phyloP scores from a whole-genome alignment of 1,284 basidiomycete genomes.

The Moesziomyces parantarcticus region DNA sequence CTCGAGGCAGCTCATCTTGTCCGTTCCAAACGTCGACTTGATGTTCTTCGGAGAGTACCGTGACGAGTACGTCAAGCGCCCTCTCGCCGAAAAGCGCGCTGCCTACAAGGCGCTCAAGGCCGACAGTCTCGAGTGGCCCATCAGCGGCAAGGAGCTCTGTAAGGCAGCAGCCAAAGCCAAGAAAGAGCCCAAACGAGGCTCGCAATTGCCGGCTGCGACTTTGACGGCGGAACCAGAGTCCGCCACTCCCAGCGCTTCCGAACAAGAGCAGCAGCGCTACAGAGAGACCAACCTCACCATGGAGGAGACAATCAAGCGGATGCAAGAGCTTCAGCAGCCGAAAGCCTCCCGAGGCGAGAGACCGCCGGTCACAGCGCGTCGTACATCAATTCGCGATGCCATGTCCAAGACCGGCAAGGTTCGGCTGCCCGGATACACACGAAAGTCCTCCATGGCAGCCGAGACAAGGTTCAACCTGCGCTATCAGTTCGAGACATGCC shows the following conservation, averaged over 20 bases:
- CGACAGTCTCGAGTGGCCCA: conserved; percentile 53
- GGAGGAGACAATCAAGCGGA: conserved; percentile 48
- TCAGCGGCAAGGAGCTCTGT: conserved; percentile 14
- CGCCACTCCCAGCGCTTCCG: too few species aligned
- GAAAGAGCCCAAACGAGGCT: background rate
- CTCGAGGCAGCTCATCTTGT: conserved; percentile 38
- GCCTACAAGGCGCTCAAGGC: conserved; percentile 55
- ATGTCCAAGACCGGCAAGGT: conserved; percentile 38
- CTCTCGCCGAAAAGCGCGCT: conserved; percentile 37
- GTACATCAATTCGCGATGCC: conserved; percentile 26
- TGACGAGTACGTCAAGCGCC: conserved; percentile 53
- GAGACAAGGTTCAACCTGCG: conserved; percentile 40
- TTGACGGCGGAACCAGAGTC: background rate
- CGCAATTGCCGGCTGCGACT: background rate
- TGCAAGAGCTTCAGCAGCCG: conserved; percentile 32
- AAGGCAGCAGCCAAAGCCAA: conserved; percentile 5
- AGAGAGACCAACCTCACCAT: conserved; percentile 41
- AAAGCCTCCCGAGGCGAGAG: background rate
- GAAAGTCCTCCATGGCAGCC: conserved; percentile 32
- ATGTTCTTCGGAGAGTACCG: conserved; percentile 47
- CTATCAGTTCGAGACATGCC: conserved; percentile 46
- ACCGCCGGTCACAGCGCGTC: conserved; percentile 9
- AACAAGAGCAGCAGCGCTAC: conserved; percentile 7
- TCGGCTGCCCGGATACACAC: conserved; percentile 36
- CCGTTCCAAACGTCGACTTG: conserved; percentile 42